Conservation (phyloP, 2,329 filamentous ascomycete species). For the Ascochyta koolunga region DNA sequence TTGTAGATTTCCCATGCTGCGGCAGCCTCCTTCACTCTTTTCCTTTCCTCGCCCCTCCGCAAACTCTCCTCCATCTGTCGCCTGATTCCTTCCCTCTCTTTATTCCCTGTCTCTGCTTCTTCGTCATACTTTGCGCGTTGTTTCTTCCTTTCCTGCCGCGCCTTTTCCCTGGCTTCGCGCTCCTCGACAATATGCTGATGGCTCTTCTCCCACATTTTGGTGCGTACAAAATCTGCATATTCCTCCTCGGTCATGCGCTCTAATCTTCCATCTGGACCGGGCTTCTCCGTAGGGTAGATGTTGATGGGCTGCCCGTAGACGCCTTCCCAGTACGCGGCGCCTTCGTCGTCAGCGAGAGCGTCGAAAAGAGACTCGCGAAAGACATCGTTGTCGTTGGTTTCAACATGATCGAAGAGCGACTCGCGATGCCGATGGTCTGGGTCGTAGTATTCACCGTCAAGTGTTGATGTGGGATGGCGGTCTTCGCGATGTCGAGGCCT, state of each 20-base stretch:
- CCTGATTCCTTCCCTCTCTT: slow-evolving; percentile 57
- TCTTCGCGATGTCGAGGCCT: slow-evolving; percentile 26
- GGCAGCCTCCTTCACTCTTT: slow-evolving; percentile 60
- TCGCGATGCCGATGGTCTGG: slow-evolving; percentile 40
- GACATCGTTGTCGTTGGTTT: slow-evolving; percentile 61
- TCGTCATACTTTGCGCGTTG: slow-evolving; percentile 47
- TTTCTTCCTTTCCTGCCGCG: slow-evolving; percentile 55
- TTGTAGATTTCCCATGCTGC: slow-evolving; percentile 70
- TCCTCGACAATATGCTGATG: slow-evolving; percentile 84
- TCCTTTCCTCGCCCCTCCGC: slow-evolving; percentile 68
- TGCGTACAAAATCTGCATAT: slow-evolving; percentile 83
- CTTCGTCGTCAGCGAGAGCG: slow-evolving; percentile 95
- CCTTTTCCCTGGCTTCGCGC: slow-evolving; percentile 63
- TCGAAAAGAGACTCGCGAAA: slow-evolving; percentile 97
- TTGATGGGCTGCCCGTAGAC: slow-evolving; percentile 98
- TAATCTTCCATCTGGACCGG: slow-evolving; percentile 61
- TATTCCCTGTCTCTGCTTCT: slow-evolving; percentile 51
- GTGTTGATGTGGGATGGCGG: slow-evolving; percentile 32
- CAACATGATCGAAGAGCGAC: slow-evolving; percentile 40
- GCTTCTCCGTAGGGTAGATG: slow-evolving; percentile 68
- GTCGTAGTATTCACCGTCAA: slow-evolving; percentile 41
- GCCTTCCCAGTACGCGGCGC: slow-evolving; percentile 90
- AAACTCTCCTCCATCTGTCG: slow-evolving; percentile 73
- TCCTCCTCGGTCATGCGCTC: slow-evolving; percentile 93
- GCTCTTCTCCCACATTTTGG: slow-evolving; percentile 94